phyloP scores from a whole-genome alignment of 495 filamentous ascomycete species.

The Neurospora sp. region DNA sequence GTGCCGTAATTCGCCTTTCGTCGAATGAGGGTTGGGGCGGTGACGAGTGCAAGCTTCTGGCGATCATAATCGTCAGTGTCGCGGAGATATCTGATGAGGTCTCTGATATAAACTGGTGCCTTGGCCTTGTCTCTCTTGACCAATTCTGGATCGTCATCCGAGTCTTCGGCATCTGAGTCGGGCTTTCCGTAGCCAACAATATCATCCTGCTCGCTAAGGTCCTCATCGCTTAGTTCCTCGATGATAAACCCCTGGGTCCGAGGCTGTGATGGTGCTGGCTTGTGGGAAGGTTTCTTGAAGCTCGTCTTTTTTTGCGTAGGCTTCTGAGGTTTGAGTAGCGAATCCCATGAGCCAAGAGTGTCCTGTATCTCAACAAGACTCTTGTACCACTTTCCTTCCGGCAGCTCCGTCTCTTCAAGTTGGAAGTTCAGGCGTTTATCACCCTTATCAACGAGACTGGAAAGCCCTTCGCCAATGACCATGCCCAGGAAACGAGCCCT shows the following conservation, averaged over 20 bases:
- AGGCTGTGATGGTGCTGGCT: conserved; percentile 10
- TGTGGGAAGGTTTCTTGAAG: conserved; percentile 11
- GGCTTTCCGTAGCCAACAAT: conserved; percentile 79
- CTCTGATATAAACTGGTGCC: conserved; percentile 85
- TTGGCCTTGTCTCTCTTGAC: conserved; percentile 72
- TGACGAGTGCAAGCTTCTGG: conserved; percentile 67
- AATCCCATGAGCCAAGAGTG: conserved; percentile 47
- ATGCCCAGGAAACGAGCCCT: conserved; percentile 81
- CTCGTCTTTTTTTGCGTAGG: conserved; percentile 1
- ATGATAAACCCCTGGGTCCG: conserved; percentile 42
- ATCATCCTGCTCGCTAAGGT: conserved; percentile 54
- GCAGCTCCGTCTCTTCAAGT: conserved; percentile 63
- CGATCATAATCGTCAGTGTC: conserved; percentile 78
- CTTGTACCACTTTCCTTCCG: conserved; percentile 72
- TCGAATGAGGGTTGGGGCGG: conserved; percentile 71
- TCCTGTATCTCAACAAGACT: conserved; percentile 55
- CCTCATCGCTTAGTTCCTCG: conserved; percentile 56
- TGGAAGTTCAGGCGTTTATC: conserved; percentile 69
- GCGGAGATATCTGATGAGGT: conserved; percentile 67
- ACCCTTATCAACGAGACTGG: conserved; percentile 65
- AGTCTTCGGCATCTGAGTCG: conserved; percentile 85
- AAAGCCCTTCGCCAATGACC: conserved; percentile 75
- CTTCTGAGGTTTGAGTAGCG: conserved; percentile 22
- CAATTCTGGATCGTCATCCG: conserved; percentile 83
- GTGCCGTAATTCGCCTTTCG: conserved; percentile 81